Evolutionary conservation across 306 rosid genomes (phyloP).

Genomic region (Benincasa hispida): DNA sequence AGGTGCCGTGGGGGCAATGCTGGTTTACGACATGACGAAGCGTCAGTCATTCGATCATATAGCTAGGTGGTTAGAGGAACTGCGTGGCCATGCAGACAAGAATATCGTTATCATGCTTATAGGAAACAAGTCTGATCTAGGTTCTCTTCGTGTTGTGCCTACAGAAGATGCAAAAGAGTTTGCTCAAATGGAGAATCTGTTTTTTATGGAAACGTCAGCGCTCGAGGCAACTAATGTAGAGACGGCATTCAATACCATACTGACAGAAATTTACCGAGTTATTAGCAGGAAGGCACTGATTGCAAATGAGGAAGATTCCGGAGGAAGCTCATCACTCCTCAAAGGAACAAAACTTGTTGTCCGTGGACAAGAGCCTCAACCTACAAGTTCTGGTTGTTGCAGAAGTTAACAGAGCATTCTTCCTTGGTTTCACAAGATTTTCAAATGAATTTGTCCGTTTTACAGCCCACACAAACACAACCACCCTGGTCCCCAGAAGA

Average conservation of each 20-base stretch:
- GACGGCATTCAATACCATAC: conserved; percentile 59
- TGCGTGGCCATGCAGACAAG: conserved; percentile 62
- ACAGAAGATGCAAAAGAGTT: conserved; percentile 60
- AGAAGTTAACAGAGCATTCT: conserved; percentile 22
- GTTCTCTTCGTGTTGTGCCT: conserved; percentile 56
- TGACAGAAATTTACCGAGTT: conserved; percentile 60
- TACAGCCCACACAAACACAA: neutral
- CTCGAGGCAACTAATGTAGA: conserved; percentile 82
- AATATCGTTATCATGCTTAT: conserved; percentile 72
- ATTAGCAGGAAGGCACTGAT: conserved; percentile 51
- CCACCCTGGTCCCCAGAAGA: neutral
- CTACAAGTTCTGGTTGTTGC: conserved; percentile 49
- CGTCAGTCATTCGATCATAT: conserved; percentile 65
- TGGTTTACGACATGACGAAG: conserved; percentile 77
- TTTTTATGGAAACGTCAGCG: conserved; percentile 88
- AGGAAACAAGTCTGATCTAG: conserved; percentile 86
- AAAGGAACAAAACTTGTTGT: conserved; percentile 50
- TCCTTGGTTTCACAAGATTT: neutral
- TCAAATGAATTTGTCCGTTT: neutral
- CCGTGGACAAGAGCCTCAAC: conserved; percentile 38
- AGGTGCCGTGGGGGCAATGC: conserved; percentile 89
- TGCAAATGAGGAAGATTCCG: conserved; percentile 43
- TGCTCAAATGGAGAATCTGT: conserved; percentile 62
- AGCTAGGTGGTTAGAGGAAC: conserved; percentile 72
- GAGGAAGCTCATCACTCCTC: conserved; percentile 53